A percentile compares a stretch with the other conserved stretches of the same genome.
Conservation (phyloP, 495 filamentous ascomycete species). For the Sphaerosporella brunnea region DNA sequence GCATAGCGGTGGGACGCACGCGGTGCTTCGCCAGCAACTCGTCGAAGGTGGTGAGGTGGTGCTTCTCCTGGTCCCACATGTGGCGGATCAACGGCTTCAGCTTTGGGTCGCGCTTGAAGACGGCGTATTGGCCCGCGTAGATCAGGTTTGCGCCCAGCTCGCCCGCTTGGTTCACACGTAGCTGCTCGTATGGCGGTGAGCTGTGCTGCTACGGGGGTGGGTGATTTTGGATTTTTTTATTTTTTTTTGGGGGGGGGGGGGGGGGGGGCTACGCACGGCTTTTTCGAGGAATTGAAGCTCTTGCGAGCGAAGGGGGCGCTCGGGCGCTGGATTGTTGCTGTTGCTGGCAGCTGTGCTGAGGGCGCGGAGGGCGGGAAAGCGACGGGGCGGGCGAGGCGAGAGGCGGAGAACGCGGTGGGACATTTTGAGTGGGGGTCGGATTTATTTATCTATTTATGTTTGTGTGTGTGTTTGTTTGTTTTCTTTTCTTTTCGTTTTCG, state of each 20-base stretch:
- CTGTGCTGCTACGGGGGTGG: no score
- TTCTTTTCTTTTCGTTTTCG: no score
- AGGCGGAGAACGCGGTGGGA: no score
- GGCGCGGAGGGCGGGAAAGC: neutral
- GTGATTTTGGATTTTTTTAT: no score
- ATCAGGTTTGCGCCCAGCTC: slow-evolving; percentile 77
- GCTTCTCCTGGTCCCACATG: slow-evolving; percentile 94
- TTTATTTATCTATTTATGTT: no score
- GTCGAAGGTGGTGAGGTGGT: slow-evolving; percentile 76
- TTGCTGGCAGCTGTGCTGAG: neutral
- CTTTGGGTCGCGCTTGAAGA: slow-evolving; percentile 62
- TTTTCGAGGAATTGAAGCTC: slow-evolving; percentile 63
- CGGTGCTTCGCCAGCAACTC: slow-evolving; percentile 66
- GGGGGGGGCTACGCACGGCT: slow-evolving; percentile 35
- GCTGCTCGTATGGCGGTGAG: slow-evolving; percentile 21
- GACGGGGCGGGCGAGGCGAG: neutral
- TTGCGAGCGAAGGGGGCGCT: slow-evolving; percentile 43
- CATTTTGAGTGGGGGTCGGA: no score
- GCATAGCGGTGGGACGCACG: slow-evolving; percentile 83
- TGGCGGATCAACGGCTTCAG: slow-evolving; percentile 80
- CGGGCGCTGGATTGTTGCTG: neutral
- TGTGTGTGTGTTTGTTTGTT: no score
- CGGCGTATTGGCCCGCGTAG: slow-evolving; percentile 58
- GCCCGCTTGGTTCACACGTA: slow-evolving; percentile 81
- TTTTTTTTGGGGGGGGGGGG: no score